phyloP scores from a whole-genome alignment of 768 basidiomycete species.

The Dendrothele bispora region DNA sequence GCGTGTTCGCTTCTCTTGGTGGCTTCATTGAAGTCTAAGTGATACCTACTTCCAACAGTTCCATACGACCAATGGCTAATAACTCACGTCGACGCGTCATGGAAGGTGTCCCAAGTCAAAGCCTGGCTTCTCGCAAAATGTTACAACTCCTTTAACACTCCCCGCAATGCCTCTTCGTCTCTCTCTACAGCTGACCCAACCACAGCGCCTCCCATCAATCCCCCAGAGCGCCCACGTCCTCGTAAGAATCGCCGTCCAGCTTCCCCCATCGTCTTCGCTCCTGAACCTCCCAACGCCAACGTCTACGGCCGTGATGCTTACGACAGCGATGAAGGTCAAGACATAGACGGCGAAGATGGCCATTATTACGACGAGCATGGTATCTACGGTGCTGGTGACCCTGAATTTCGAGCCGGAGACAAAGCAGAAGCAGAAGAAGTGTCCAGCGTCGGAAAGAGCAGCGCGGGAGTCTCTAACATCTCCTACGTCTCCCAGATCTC shows the following conservation, averaged over 20 bases:
- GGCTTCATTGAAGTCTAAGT: not conserved
- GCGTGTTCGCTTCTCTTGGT: not conserved
- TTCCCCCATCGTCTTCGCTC: conserved; percentile 72
- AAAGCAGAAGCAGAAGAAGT: not conserved
- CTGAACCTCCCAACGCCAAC: conserved; percentile 14
- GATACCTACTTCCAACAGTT: conserved; percentile 36
- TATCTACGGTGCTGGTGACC: not conserved
- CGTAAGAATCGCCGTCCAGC: conserved; percentile 40
- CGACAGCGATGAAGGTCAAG: no score
- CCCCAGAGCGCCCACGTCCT: conserved; percentile 11
- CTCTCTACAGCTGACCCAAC: not conserved
- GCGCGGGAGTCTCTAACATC: no score
- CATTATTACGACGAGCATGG: no score
- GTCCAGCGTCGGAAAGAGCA: no score
- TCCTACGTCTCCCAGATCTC: no score
- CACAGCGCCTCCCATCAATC: conserved; percentile 6
- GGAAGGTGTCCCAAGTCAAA: conserved; percentile 65
- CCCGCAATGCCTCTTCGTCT: conserved; percentile 1
- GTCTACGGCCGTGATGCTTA: no score
- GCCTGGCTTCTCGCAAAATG: conserved; percentile 61
- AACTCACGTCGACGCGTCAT: conserved; percentile 62
- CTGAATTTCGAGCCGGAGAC: not conserved
- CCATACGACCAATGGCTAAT: conserved; percentile 77
- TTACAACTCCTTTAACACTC: conserved; percentile 11
- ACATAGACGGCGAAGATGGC: no score